Evolutionary conservation across 805 yeast genomes (phyloP), one percentile per base, ranked within the genome.

Genomic region (Candida oleophila): DNA sequence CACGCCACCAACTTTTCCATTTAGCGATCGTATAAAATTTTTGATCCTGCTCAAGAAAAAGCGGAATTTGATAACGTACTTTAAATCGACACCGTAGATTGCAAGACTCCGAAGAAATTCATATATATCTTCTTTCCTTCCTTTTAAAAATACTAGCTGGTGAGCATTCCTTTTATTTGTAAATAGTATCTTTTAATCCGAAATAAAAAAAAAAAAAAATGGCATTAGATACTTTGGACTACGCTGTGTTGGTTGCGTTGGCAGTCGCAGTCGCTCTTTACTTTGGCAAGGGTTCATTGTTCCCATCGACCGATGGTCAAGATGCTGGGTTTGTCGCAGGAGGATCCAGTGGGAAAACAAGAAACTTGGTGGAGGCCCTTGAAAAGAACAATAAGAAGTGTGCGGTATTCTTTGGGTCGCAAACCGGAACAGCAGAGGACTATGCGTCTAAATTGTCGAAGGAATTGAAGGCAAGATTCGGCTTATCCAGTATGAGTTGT

Each of bases 371-470:
- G 8, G 80, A 79, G 47, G 80, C 78, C 2, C 64, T 92, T 55
- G 70, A 71, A 43, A 70, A 71, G 34, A 82, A 83, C 57, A 76
- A 79, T 50, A 91, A 92, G 68, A 85, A 86, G 53, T 85, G 87
- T 33, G 71, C 90, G 38, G 85, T 94, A 2, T 78, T 94, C 50
- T 94, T 78, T 63, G 98, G 96, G 15, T 91, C 98, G 12, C 99
- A 94, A 69, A 94, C 99, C 3, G 99, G 99, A 53, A 94, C 99
- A 15, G 96, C 98, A 38, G 99, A 94, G 69, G 99, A 94, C 61
- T 92, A 90, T 59, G 96, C 97, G 16, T 80, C 85, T 56, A 88
- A 92, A 62, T 83, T 90, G 55, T 82, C 96, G 41, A 90, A 91
- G 62, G 99, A 94, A 64, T 81, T 92, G 57, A 81, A 83, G 55